phyloP scores from a whole-genome alignment of 2,329 filamentous ascomycete species.

The Colletotrichum euphorbiae region DNA sequence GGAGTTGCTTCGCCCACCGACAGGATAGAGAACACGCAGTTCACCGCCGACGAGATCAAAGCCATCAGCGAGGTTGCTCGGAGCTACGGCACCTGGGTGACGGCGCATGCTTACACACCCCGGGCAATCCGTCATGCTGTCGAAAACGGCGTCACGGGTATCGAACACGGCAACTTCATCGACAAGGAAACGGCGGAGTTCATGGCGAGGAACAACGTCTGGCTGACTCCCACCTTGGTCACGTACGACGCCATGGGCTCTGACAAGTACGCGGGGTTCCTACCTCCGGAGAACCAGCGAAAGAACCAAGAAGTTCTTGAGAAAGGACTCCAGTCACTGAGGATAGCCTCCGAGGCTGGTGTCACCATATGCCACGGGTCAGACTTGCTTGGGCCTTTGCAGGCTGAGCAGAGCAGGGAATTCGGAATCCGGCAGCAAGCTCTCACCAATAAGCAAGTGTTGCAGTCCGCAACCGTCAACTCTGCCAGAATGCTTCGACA shows the following conservation, averaged over 20 bases:
- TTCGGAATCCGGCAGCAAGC: constrained; percentile 46
- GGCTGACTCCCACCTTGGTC: constrained; percentile 66
- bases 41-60: constrained; percentile 66
- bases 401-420: constrained; percentile 48
- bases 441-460: constrained; percentile 43
- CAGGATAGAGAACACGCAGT: constrained; percentile 64
- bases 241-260: constrained; percentile 63
- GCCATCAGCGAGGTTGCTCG: constrained; percentile 64
- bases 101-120: constrained; percentile 68
- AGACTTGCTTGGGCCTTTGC: constrained; percentile 49
- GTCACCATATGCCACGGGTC: constrained; percentile 68
- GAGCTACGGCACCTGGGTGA: constrained; percentile 64
- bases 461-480: constrained; percentile 55
- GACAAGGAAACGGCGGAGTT: constrained; percentile 57
- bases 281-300: constrained; percentile 55
- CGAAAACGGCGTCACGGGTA: constrained; percentile 65
- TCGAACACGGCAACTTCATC: constrained; percentile 60
- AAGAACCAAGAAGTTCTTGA: constrained; percentile 65
- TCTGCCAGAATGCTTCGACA: constrained; percentile 61
- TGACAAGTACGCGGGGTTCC: constrained; percentile 55
- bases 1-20: constrained; percentile 69
- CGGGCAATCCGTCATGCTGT: constrained; percentile 65
- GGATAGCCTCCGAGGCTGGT: constrained; percentile 62
- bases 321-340: constrained; percentile 58
- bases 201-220: constrained; percentile 62